Conservation (phyloP, 441 rosid genomes). For the Euphorbia schlechtendalii region DNA sequence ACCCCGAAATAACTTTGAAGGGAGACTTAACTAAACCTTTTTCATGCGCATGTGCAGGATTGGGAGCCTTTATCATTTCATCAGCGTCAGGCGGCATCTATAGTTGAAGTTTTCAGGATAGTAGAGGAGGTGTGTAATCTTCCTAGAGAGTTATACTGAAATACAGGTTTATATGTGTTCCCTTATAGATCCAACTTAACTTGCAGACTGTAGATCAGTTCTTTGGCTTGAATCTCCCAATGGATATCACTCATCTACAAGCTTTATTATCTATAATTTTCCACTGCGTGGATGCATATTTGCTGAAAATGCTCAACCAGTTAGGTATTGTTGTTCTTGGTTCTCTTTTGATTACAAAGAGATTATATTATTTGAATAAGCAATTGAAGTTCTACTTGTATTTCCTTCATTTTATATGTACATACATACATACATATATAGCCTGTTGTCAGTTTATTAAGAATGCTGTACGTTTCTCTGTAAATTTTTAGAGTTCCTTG, state of each 20-base stretch:
- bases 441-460: not conserved
- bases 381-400: not conserved
- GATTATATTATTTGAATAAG: not conserved
- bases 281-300: conserved; percentile 80
- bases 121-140: conserved; percentile 75
- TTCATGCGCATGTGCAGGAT: conserved; percentile 49
- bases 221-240: conserved; percentile 79
- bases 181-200: conserved; percentile 19
- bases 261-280: conserved; percentile 86
- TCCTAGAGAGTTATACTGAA: conserved; percentile 3
- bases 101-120: conserved; percentile 94
- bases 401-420: not conserved
- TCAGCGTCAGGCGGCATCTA: conserved; percentile 82
- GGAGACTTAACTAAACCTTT: conserved; percentile 5
- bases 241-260: conserved; percentile 92
- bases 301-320: conserved; percentile 59
- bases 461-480: not conserved
- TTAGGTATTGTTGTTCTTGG: conserved; percentile 51
- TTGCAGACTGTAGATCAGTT: conserved; percentile 95
- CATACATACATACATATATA: not conserved
- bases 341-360: not conserved
- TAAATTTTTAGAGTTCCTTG: not conserved
- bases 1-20: conserved; percentile 13
- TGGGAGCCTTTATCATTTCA: conserved; percentile 98
- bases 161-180: conserved; percentile 12